These are phyloP conservation scores for Dictyophora rubrovolvata DNA, from an alignment of 768 basidiomycete species.

Conservation along the genomic window DNA sequence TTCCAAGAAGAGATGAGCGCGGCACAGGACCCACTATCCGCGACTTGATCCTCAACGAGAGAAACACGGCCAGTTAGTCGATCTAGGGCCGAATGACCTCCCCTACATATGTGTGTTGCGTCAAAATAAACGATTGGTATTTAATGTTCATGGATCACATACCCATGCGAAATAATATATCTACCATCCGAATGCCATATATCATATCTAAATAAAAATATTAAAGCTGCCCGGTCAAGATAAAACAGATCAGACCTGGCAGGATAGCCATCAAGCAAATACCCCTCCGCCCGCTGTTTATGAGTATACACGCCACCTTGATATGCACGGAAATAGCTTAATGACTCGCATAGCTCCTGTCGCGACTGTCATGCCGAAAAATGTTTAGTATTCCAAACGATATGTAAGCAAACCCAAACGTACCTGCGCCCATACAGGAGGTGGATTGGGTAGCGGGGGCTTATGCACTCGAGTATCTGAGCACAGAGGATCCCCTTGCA, in stretches of 20 bases:
- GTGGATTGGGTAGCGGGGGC: slow-evolving; percentile 19
- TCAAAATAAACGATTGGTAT: background rate
- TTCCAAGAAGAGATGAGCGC: slow-evolving; percentile 52
- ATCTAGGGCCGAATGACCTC: slow-evolving; percentile 4
- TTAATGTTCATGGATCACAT: slow-evolving; percentile 15
- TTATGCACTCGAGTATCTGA: slow-evolving; percentile 11
- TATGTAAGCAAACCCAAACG: slow-evolving; percentile 4
- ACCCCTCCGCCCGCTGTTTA: slow-evolving; percentile 56
- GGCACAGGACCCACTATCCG: slow-evolving; percentile 59
- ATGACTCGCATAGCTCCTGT: slow-evolving; percentile 76
- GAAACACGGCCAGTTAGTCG: slow-evolving; percentile 21
- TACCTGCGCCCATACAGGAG: slow-evolving; percentile 39
- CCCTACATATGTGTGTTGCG: background rate
- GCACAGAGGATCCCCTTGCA: slow-evolving; percentile 13
- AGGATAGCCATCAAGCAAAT: slow-evolving; percentile 63
- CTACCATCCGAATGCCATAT: slow-evolving; percentile 52
- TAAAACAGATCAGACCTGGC: slow-evolving; percentile 38
- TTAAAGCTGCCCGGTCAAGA: slow-evolving; percentile 6
- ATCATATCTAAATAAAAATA: slow-evolving; percentile 45
- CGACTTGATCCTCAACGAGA: slow-evolving; percentile 55
- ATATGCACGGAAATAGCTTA: slow-evolving; percentile 37
- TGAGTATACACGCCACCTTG: slow-evolving; percentile 71
- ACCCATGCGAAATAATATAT: slow-evolving; percentile 82
- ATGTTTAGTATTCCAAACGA: background rate
- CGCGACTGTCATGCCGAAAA: slow-evolving; percentile 41